Conservation (phyloP, 495 filamentous ascomycete species). For the Achaetomiella virescens region DNA sequence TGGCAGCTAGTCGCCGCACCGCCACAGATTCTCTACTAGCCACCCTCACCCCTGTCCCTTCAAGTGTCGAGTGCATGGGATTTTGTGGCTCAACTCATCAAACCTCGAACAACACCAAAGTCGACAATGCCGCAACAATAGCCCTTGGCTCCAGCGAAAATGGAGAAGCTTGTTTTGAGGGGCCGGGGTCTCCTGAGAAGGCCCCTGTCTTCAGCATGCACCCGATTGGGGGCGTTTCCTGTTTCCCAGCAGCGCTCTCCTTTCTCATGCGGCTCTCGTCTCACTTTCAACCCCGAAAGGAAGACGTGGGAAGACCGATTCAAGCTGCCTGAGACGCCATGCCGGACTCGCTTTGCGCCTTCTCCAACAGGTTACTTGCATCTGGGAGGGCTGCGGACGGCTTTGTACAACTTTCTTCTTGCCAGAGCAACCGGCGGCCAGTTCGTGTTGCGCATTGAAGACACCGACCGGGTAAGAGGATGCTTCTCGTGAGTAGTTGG, state of each 20-base stretch:
- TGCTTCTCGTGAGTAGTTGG: background rate
- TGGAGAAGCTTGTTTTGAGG: background rate
- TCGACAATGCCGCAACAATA: background rate
- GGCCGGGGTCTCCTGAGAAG: background rate
- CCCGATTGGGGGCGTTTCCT: background rate
- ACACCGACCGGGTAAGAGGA: slow-evolving; percentile 76
- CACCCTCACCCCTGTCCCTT: too few relatives aligned
- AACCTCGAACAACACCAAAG: background rate
- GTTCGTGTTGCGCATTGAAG: slow-evolving; percentile 87
- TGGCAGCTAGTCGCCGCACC: too few relatives aligned
- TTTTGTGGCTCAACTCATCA: background rate
- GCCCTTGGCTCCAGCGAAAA: background rate
- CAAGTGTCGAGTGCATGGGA: too few relatives aligned
- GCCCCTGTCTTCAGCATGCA: background rate
- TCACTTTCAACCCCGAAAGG: background rate
- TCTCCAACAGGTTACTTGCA: slow-evolving; percentile 93
- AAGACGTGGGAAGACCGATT: background rate
- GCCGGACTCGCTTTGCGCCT: slow-evolving; percentile 88
- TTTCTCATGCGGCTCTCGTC: background rate
- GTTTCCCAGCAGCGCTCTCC: background rate
- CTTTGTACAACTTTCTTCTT: slow-evolving; percentile 84
- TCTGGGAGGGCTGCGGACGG: slow-evolving; percentile 84
- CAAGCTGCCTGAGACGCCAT: slow-evolving; percentile 55
- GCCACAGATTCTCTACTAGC: too few relatives aligned
- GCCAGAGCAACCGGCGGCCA: slow-evolving; percentile 87